Evolutionary conservation across 2,329 filamentous ascomycete species (phyloP).

Genomic region (Aspergillus proliferans): DNA sequence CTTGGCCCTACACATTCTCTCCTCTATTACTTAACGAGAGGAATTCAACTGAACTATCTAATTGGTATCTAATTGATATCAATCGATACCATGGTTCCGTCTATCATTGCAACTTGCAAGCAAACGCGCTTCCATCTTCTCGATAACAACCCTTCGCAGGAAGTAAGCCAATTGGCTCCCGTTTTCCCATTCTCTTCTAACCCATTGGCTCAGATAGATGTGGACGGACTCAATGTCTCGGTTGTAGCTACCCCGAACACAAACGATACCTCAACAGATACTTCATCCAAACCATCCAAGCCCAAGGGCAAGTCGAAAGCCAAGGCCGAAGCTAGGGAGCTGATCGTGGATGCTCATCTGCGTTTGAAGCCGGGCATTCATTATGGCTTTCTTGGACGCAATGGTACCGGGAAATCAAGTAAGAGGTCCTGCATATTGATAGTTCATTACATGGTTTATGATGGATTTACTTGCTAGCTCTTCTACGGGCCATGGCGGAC

Average conservation of each 20-base stretch:
- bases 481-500: constrained; percentile 68
- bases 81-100: constrained; percentile 10
- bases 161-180: constrained; percentile 38
- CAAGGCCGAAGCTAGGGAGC: constrained; percentile 52
- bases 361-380: constrained; percentile 65
- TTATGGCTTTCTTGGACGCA: constrained; percentile 73
- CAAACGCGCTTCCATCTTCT: constrained; percentile 61
- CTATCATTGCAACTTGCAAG: constrained; percentile 57
- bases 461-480: constrained; percentile 40
- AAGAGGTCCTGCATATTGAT: constrained; percentile 8
- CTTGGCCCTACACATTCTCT: background rate
- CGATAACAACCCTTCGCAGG: constrained; percentile 47
- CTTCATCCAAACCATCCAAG: constrained; percentile 19
- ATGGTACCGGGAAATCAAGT: constrained; percentile 80
- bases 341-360: constrained; percentile 64
- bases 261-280: constrained; percentile 6
- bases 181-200: background rate
- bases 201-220: constrained; percentile 50
- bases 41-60: background rate
- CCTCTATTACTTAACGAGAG: background rate
- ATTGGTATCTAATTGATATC: background rate
- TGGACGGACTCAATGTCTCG: constrained; percentile 67
- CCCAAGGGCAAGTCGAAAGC: constrained; percentile 44
- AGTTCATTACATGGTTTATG: constrained; percentile 2
- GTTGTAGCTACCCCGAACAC: constrained; percentile 39